These are phyloP conservation scores for Aureobasidium sp. DNA, from an alignment of 2,329 filamentous ascomycete species.

Conservation along the genomic window DNA sequence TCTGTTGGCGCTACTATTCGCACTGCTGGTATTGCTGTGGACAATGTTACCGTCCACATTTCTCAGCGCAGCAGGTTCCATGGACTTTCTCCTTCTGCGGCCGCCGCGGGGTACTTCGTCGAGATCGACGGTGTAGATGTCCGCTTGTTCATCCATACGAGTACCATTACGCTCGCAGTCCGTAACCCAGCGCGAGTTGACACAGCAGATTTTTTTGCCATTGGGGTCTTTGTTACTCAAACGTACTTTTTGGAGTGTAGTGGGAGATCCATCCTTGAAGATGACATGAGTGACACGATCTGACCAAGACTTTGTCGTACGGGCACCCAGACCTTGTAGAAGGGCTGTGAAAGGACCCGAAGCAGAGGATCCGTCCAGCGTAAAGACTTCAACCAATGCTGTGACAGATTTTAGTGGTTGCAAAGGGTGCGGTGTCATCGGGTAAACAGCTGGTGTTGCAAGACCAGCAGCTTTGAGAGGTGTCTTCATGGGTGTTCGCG, in stretches of 20 bases:
- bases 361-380: slow-evolving; percentile 38
- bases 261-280: slow-evolving; percentile 42
- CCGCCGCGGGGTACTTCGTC: slow-evolving; percentile 34
- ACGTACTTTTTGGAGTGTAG: slow-evolving; percentile 36
- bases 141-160: slow-evolving; percentile 34
- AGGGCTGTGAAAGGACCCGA: slow-evolving; percentile 37
- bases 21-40: slow-evolving; percentile 31
- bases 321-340: slow-evolving; percentile 39
- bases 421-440: slow-evolving; percentile 40
- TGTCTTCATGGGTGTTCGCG: slow-evolving; percentile 25
- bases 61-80: slow-evolving; percentile 37
- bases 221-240: slow-evolving; percentile 34
- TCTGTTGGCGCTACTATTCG: slow-evolving; percentile 31
- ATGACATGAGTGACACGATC: slow-evolving; percentile 41
- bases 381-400: slow-evolving; percentile 41
- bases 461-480: slow-evolving; percentile 33
- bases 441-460: slow-evolving; percentile 31
- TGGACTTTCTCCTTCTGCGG: slow-evolving; percentile 38
- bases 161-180: slow-evolving; percentile 37
- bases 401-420: slow-evolving; percentile 36
- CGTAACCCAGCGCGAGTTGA: slow-evolving; percentile 42
- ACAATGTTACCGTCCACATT: slow-evolving; percentile 38
- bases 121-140: slow-evolving; percentile 37
- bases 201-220: slow-evolving; percentile 35
- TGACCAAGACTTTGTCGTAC: slow-evolving; percentile 38